Evolutionary conservation across 2,329 filamentous ascomycete species (phyloP), one percentile per base, ranked within the genome.

Genomic region (Penicillium capsulatum): DNA sequence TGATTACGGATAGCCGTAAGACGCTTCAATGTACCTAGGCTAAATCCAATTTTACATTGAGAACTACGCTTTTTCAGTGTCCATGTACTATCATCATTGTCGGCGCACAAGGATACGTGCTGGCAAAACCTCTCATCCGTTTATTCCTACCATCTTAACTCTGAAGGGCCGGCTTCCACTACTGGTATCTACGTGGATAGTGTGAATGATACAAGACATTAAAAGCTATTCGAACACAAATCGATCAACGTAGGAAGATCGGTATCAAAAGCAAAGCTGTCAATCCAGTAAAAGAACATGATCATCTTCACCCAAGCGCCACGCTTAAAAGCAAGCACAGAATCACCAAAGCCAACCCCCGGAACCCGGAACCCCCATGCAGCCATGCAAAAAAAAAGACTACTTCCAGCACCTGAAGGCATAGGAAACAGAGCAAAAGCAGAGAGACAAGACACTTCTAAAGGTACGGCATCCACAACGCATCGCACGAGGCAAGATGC

Each of bases 391-490:
- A 42, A 32, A 30, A 16, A 34, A 36, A 34, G 26, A 24, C 31
- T 40, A 26, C 29, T 26, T 26, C 31, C 28, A 38, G 17, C 26
- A 13, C 11, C 17, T 22, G 17, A 37, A 36, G n/a, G 31, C 35
- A 40, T 13, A 45, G 30, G 38, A 31, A 37, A 37, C 31, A 16
- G 34, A 31, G 34, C 38, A 14, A 45, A 42, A 44, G 41, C 45
- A 49, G 42, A 44, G 42, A 42, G 34, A 44, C n/a, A 46, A 42
- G 37, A n/a, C 24, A 16, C 35, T 17, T 20, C 59, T 51, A 97
- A 60, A 97, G 71, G 71, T 94, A 98, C 16, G 88, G 84, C 91
- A 97, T 97, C 89, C 92, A 99, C 55, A 98, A 70, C 42, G 90
- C 82, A 73, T 98, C 92, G 58, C 86, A 90, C 66, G 86, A 79